A percentile compares a stretch with the other conserved stretches of the same genome.
These are phyloP conservation scores for Phytopythium boreale DNA, from an alignment of 352 stramenopile species.

Conservation along the genomic window DNA sequence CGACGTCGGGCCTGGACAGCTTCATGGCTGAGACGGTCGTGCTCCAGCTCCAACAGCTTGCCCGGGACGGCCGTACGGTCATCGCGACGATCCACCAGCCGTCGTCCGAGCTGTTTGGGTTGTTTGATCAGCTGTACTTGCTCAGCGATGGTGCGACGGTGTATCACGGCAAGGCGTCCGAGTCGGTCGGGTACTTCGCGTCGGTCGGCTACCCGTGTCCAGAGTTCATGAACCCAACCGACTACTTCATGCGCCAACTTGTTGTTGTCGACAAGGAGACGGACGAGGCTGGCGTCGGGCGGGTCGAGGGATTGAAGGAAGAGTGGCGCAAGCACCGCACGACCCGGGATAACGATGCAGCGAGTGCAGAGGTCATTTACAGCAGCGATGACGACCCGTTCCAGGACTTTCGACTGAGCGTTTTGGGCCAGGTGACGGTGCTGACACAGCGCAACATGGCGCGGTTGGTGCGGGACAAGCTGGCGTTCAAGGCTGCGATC, in stretches of 20 bases:
- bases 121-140: slow-evolving; percentile 37
- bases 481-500: slow-evolving; percentile 20
- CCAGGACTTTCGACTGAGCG: slow-evolving; percentile 8
- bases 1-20: slow-evolving; percentile 46
- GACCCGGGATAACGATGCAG: background rate
- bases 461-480: slow-evolving; percentile 18
- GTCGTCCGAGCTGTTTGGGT: slow-evolving; percentile 38
- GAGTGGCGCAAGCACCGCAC: slow-evolving; percentile 18
- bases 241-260: slow-evolving; percentile 43
- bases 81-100: slow-evolving; percentile 86
- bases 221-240: slow-evolving; percentile 30
- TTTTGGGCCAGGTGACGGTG: slow-evolving; percentile 16
- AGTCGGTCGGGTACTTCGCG: slow-evolving; percentile 32
- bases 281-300: slow-evolving; percentile 16
- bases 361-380: background rate
- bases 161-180: slow-evolving; percentile 29
- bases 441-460: slow-evolving; percentile 23
- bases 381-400: slow-evolving; percentile 1
- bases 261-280: slow-evolving; percentile 28
- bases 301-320: slow-evolving; percentile 18
- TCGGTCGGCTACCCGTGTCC: slow-evolving; percentile 25
- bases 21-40: slow-evolving; percentile 46
- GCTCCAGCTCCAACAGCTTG: slow-evolving; percentile 50
- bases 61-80: slow-evolving; percentile 74
- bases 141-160: slow-evolving; percentile 24